A percentile compares a stretch with the other conserved stretches of the same genome.
Conservation (phyloP, 768 basidiomycete species). For the Rubroboletus satanas region DNA sequence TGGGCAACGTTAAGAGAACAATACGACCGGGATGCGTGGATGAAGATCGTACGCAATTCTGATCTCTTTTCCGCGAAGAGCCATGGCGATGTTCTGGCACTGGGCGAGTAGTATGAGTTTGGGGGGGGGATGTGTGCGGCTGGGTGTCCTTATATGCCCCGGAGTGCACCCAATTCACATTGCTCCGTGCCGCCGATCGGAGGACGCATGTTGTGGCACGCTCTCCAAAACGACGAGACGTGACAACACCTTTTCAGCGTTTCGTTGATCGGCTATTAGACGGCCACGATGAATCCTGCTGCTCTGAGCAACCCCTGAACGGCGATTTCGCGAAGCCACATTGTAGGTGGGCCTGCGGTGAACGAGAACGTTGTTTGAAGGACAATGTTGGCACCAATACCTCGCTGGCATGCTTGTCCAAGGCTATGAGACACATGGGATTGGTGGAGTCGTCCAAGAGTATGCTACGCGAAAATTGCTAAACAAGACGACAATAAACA, state of each 20-base stretch:
- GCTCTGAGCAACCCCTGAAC: constrained; percentile 10
- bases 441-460: constrained; percentile 1
- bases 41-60: constrained; percentile 29
- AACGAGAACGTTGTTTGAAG: background rate
- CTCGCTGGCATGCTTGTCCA: background rate
- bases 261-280: constrained; percentile 26
- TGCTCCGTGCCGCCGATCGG: constrained; percentile 4
- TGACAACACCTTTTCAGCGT: constrained; percentile 17
- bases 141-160: constrained; percentile 16
- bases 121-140: background rate
- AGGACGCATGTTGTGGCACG: constrained; percentile 16
- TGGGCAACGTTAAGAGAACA: background rate
- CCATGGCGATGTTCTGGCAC: constrained; percentile 17
- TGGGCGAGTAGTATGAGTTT: background rate
- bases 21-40: background rate
- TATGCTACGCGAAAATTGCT: constrained; percentile 4
- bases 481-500: constrained; percentile 14
- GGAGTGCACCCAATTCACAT: constrained; percentile 12
- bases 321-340: constrained; percentile 17
- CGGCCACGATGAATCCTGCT: constrained; percentile 27
- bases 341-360: background rate
- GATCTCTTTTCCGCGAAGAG: constrained; percentile 27
- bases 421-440: constrained; percentile 3
- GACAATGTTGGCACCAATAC: background rate
- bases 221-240: background rate